Base-by-base conservation (phyloP, 306 rosid genomes). In the Vicia sativa region DNA sequence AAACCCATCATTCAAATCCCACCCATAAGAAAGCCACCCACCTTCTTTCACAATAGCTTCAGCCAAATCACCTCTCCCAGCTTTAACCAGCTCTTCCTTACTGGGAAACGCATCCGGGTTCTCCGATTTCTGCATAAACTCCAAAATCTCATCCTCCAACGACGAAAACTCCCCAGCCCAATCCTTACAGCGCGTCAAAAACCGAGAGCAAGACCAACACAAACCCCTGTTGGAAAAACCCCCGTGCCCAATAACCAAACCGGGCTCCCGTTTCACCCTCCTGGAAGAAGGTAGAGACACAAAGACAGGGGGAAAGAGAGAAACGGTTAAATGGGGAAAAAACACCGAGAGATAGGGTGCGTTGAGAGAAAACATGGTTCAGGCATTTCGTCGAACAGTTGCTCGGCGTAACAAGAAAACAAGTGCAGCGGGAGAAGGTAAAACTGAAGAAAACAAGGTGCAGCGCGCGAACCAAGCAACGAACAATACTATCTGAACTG, bases 21-120 rank as follows among this genome's bases (percentile, higher is more conserved):
- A 95, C 42, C 97, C 97, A 29, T 81, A 65, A n/a, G 87, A 78
- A 63, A 95, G 89, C 97, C 97, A 95, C 2, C 97, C 97, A 43
- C 97, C 99, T 84, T 67, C 77, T 14, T 63, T 72, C 1, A 19
- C 78, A 44, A 95, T 87, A 26, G 87, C 97, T 1, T 85, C 85
- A 29, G 49, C 97, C 78, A 95, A 90, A 80, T 95, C 97, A 58
- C 35, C 28, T 83, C 97, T 85, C 45, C 99, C 99, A 25, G 84
- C 84, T 18, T 80, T 87, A 78, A 90, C 57, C 74, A 95, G 55
- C 58, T 95, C 92, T 49, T 77, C 82, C 81, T 77, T 85, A 16
- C 85, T 81, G 18, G 97, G 96, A 84, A 95, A 95, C 37, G 80
- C 80, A 18, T 42, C 67, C 0, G 96, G 95, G 28, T 82, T 90